Conservation (phyloP, 2,329 filamentous ascomycete genomes). For the Fusarium sp. region DNA sequence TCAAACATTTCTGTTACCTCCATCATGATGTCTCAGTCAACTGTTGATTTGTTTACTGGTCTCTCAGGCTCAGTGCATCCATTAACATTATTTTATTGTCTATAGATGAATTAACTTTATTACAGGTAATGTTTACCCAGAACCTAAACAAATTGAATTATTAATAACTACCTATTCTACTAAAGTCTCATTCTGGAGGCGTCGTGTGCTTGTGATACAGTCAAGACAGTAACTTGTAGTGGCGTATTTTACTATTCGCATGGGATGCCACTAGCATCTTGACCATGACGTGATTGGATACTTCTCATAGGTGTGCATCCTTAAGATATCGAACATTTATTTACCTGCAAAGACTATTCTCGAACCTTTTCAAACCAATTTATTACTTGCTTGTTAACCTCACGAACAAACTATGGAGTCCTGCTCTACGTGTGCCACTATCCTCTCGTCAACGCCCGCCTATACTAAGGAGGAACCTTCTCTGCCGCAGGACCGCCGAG, state of each 20-base stretch:
- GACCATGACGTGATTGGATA: conserved; percentile 46
- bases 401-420: conserved; percentile 53
- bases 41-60: neutral
- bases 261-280: conserved; percentile 32
- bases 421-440: conserved; percentile 77
- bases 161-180: neutral
- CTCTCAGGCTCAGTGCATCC: neutral
- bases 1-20: neutral
- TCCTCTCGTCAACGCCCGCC: conserved; percentile 66
- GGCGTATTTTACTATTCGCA: conserved; percentile 22
- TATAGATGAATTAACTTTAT: neutral
- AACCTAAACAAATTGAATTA: neutral
- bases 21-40: neutral
- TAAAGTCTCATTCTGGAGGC: neutral
- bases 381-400: conserved; percentile 1
- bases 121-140: neutral
- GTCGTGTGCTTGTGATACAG: neutral
- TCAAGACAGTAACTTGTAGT: conserved; percentile 3
- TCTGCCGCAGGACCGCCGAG: conserved; percentile 67
- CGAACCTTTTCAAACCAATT: neutral
- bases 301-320: conserved; percentile 17
- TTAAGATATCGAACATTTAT: conserved; percentile 7
- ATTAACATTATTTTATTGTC: neutral
- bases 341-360: conserved; percentile 8
- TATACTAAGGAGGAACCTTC: conserved; percentile 67